Base-by-base conservation (phyloP, 2,329 filamentous ascomycete species). In the Aspergillus brasiliensis region DNA sequence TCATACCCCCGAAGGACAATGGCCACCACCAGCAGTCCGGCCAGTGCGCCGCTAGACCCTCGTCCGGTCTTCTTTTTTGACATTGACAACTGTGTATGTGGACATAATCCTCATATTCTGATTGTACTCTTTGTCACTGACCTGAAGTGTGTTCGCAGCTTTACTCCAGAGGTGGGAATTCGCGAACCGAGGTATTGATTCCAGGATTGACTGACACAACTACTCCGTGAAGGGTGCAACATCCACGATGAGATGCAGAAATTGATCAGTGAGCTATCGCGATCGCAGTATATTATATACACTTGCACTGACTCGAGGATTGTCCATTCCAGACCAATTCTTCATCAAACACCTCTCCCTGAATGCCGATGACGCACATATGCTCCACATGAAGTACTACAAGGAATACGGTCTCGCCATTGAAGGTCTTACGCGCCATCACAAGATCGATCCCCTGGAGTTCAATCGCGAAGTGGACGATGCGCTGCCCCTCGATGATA, bases 401-500 rank as follows among this genome's bases (percentile, higher is more conserved):
- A 89, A 88, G 71, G 92, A 91, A 75, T 99, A 99, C 74, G 95
- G 96, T 28, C 86, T 99, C n/a, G 95, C 95, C 28, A 96, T 99
- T 65, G 92, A 98, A 79, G 95, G 95, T 1, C 84, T 99, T 1
- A 91, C 97, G 38, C 88, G 92, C 8, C 91, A 97, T 77, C 95
- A 99, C 80, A 88, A 96, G 77, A 96, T 99, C 69, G 91, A 98
- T 71, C 91, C 95, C 1, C 82, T 99, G 5, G 92, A 96, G 57
- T 99, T 98, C 81, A 99, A 99, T 75, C 80, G 85, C 65, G 89
- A 96, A 77, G 95, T 99, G 11, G 95, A 99, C 73, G 95, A 99
- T 75, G 95, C 95, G 2, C 80, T 99, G 21, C 93, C 95, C 0
- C 84, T 99, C 3, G 91, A 97, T 71, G 82, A 85, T 17, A 86